Evolutionary conservation across 2,329 filamentous ascomycete species (phyloP), one percentile per base, ranked within the genome.

Genomic region (Fusarium oligoseptatum): DNA sequence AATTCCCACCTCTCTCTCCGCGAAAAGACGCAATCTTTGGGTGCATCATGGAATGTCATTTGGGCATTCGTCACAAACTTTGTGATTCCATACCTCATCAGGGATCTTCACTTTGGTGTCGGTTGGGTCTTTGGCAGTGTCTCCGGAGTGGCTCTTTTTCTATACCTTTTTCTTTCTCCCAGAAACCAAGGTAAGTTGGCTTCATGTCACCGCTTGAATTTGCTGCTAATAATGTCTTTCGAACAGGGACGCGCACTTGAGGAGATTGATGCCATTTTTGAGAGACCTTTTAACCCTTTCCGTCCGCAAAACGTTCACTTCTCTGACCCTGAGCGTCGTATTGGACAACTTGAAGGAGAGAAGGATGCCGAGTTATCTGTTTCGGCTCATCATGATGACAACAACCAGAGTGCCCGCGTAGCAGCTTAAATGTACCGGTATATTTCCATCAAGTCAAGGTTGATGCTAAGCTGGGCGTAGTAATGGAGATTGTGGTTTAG

Each of bases 111-210:
- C 12, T 71, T 71, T 36, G 61, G 67, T 15, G 62, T 66, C 11
- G 69, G 69, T 7, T 71, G 61, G 48, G 69, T 71, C 10, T 71
- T 71, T 56, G 66, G 69, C 27, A 45, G 66, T 37, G 43, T 74
- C 32, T 56, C 67, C 3, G 29, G 61, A 17, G 6, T 64, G 2
- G 37, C 62, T 3, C 57, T 67, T 39, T 39, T 22, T 67, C 43
- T 52, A 77, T 64, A 83, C 77, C 74, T 71, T 71, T 22, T 69
- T 69, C 66, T 55, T 34, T 20, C 50, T 55, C n/a, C 50, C 50
- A 6, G 50, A 55, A 34, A 55, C 50, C n/a, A 55, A 55, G 50
- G 50, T 55, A 14, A 55, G 50, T 34, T 20, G 5, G 12, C 17
- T n/a, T 11, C 6, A 11, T 55, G 2, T 9, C 20, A 1, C 9